phyloP scores from a whole-genome alignment of 495 filamentous ascomycete genomes.

The Aspergillus egyptiacus region DNA sequence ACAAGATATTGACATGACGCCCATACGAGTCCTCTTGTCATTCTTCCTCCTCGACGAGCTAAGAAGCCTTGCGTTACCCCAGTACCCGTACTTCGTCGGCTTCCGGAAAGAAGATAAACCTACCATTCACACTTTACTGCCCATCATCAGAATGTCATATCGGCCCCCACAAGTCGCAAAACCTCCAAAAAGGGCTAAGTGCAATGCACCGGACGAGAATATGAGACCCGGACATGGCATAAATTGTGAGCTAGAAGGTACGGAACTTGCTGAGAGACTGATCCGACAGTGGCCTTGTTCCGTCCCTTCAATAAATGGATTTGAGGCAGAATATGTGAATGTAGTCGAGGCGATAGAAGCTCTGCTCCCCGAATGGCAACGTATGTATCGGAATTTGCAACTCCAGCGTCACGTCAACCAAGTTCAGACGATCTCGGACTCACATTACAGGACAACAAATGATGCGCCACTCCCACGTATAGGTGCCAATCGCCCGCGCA shows the following conservation, averaged over 20 bases:
- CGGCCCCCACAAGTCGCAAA: neutral
- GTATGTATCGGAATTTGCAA: slow-evolving; percentile 39
- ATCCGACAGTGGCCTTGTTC: slow-evolving; percentile 34
- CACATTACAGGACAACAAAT: neutral
- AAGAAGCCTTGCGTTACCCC: slow-evolving; percentile 26
- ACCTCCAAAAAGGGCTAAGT: slow-evolving; percentile 1
- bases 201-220: slow-evolving; percentile 2
- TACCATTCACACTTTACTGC: slow-evolving; percentile 13
- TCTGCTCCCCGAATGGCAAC: slow-evolving; percentile 44
- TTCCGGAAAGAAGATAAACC: slow-evolving; percentile 24
- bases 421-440: slow-evolving; percentile 18
- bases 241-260: slow-evolving; percentile 19
- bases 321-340: slow-evolving; percentile 27
- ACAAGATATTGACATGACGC: slow-evolving; percentile 26
- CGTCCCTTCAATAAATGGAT: slow-evolving; percentile 20
- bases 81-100: slow-evolving; percentile 21
- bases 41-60: slow-evolving; percentile 31
- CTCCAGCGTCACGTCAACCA: slow-evolving; percentile 36
- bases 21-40: slow-evolving; percentile 31
- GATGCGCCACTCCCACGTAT: neutral
- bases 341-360: slow-evolving; percentile 27
- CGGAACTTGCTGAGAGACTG: slow-evolving; percentile 26
- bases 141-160: slow-evolving; percentile 22
- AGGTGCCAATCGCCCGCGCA: neutral
- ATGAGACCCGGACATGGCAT: slow-evolving; percentile 21